Conservation (phyloP, 192 early-diverging fungal genomes). For the Chytriomyces sp. region DNA sequence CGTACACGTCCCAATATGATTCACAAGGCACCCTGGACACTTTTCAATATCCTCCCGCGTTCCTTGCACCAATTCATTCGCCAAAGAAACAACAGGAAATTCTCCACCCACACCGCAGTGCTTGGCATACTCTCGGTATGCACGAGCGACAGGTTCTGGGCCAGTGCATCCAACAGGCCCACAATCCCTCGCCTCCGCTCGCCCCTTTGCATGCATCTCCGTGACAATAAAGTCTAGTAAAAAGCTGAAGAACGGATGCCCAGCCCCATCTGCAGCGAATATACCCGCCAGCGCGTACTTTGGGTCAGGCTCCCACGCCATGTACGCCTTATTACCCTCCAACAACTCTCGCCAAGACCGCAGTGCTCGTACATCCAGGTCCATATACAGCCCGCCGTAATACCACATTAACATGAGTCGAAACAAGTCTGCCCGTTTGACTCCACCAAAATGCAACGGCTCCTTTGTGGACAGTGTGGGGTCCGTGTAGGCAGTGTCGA, state of each 20-base stretch:
- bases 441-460: background rate
- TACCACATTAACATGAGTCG: conserved; percentile 6
- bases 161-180: background rate
- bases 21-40: conserved; percentile 1
- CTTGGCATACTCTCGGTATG: background rate
- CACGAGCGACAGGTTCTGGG: conserved; percentile 3
- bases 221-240: background rate
- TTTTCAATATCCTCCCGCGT: background rate
- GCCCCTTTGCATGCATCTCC: background rate
- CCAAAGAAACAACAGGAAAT: background rate
- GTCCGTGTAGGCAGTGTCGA: background rate
- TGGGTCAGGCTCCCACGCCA: background rate
- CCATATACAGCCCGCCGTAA: conserved; percentile 5
- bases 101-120: background rate
- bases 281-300: background rate
- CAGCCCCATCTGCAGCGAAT: background rate
- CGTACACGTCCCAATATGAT: background rate
- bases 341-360: background rate
- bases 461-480: background rate
- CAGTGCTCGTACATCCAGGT: background rate
- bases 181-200: background rate
- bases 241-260: conserved; percentile 9
- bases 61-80: background rate
- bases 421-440: background rate
- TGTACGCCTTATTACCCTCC: background rate